phyloP scores from a whole-genome alignment of 2,329 filamentous ascomycete genomes.

The Claviceps africana region DNA sequence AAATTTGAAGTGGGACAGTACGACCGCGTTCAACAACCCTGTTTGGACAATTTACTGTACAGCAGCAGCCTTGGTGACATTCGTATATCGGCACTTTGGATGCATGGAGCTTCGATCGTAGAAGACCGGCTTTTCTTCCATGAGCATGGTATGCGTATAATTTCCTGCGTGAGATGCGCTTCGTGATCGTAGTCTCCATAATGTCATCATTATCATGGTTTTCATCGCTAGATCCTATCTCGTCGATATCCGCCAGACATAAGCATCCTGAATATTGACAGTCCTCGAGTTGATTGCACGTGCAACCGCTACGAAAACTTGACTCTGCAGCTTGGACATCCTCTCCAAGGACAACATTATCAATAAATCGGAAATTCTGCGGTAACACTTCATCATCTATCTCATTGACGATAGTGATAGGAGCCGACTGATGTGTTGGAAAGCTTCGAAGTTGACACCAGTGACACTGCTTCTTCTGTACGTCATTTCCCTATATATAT shows the following conservation, averaged over 20 bases:
- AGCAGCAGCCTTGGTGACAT: conserved; percentile 59
- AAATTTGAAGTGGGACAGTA: conserved; percentile 59
- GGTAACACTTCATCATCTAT: conserved; percentile 43
- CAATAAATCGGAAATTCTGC: conserved; percentile 54
- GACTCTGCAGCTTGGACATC: conserved; percentile 46
- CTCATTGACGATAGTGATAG: conserved; percentile 51
- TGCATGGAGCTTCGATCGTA: conserved; percentile 37
- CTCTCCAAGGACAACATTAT: conserved; percentile 41
- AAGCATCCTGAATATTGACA: conserved; percentile 56
- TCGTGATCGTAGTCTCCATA: conserved; percentile 7
- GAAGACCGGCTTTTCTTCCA: conserved; percentile 35
- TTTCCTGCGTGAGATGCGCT: conserved; percentile 16
- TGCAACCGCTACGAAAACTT: conserved; percentile 55
- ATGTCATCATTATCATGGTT: conserved; percentile 24
- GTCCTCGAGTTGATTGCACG: conserved; percentile 44
- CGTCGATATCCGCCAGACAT: conserved; percentile 51
- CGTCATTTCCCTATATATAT: conserved; percentile 20
- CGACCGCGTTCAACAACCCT: conserved; percentile 64
- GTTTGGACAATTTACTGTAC: conserved; percentile 52
- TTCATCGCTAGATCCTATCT: conserved; percentile 7
- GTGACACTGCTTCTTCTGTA: conserved; percentile 36
- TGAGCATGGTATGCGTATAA: conserved; percentile 51
- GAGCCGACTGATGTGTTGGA: conserved; percentile 30
- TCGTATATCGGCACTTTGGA: conserved; percentile 60
- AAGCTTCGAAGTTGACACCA: conserved; percentile 48